A percentile compares a stretch with the other conserved stretches of the same genome.
These are phyloP conservation scores for Arthrobotrys sphaeroides DNA, from an alignment of 2,329 filamentous ascomycete genomes.

Conservation along the genomic window DNA sequence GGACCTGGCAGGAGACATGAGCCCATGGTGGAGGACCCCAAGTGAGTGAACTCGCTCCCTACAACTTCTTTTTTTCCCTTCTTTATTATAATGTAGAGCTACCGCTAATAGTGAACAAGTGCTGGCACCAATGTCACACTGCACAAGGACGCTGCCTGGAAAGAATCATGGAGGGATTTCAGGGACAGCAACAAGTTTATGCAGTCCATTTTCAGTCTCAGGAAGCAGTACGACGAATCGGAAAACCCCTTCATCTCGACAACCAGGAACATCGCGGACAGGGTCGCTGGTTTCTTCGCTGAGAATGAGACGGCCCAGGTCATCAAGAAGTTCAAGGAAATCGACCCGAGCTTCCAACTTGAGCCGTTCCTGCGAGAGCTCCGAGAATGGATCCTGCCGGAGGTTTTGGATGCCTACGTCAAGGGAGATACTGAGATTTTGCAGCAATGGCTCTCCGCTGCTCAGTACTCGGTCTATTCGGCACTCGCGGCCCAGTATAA, in stretches of 20 bases:
- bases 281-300: slow-evolving; percentile 93
- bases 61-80: slow-evolving; percentile 54
- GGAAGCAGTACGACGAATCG: slow-evolving; percentile 90
- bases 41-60: slow-evolving; percentile 70
- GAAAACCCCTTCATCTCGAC: slow-evolving; percentile 95
- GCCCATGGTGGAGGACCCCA: slow-evolving; percentile 80
- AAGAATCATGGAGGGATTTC: slow-evolving; percentile 98
- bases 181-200: slow-evolving; percentile 87
- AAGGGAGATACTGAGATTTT: slow-evolving; percentile 92
- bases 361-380: slow-evolving; percentile 95
- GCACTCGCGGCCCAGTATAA: slow-evolving; percentile 97
- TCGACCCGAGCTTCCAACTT: slow-evolving; percentile 93
- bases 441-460: slow-evolving; percentile 94
- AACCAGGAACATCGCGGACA: slow-evolving; percentile 90
- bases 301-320: slow-evolving; percentile 98
- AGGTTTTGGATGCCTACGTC: slow-evolving; percentile 96
- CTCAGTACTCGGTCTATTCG: slow-evolving; percentile 95
- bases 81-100: too few species aligned
- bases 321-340: slow-evolving; percentile 96
- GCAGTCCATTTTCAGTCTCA: slow-evolving; percentile 86
- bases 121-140: slow-evolving; percentile 93
- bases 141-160: slow-evolving; percentile 97
- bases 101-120: slow-evolving; percentile 64
- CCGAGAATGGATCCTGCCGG: slow-evolving; percentile 95
- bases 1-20: slow-evolving; percentile 66